Base-by-base conservation (phyloP, 306 rosid species). In the Rosa rugosa region DNA sequence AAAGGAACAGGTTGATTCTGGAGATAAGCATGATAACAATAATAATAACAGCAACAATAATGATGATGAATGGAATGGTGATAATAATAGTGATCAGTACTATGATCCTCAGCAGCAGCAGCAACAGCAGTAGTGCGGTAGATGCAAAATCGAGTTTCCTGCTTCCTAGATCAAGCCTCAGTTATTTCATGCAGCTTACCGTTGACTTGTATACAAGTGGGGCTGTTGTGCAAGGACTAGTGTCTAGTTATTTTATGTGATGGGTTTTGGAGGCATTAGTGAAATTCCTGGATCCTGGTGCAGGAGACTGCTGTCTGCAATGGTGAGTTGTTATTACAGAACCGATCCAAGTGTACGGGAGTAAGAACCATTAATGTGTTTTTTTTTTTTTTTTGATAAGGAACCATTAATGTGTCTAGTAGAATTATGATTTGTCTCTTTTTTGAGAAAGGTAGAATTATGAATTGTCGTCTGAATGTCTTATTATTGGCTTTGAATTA, bases 1-100 rank as follows among this genome's bases (percentile, higher is more conserved):
- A 85, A 86, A 64, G 86, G 99, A 96, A 75, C 83, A 47, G 44
- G 86, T 3, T 47, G 93, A 83, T 0, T 36, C 91, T 49, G 94
- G 89, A 22, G 71, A 64, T 80, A 82, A 54, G 80, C 80, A 83
- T 66, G 72, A 80, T 66, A 69, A 80, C 23, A 17, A 18, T 41
- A 82, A 79, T 71, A 71, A 78, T 74, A 68, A 69, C 69, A 75
- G 22, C 44, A 82, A 78, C 75, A 73, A 78, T 75, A 60, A 75
- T 76, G 91, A 85, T 74, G 81, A 79, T 69, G 81, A 87, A 18
- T 83, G 83, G 72, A 83, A 81, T 73, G 83, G 64, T 78, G 81
- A 44, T 77, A 84, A 82, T 57, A 88, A 95, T 65, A 84, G 87
- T 25, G 79, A 74, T 56, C 91, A 85, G n/a, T 85, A 77, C 77